These are phyloP conservation scores for Yamadazyma kitorensis DNA, from an alignment of 805 yeast genomes.

Conservation along the genomic window DNA sequence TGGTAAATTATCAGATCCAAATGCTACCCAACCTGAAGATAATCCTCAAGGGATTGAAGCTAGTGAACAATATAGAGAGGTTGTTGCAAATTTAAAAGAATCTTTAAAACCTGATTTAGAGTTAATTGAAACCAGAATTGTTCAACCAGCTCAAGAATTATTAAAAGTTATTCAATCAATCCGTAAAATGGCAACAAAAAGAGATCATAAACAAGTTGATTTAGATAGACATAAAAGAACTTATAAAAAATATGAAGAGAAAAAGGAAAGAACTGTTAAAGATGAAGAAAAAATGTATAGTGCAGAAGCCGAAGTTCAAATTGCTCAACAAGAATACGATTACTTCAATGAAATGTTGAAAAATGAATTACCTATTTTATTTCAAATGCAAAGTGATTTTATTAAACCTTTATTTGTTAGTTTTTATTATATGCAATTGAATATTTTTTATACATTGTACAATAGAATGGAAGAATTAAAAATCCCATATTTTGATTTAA, in stretches of 20 bases:
- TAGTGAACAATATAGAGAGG: slow-evolving; percentile 83
- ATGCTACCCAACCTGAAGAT: slow-evolving; percentile 81
- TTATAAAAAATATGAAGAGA: slow-evolving; percentile 69
- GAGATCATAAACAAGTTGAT: slow-evolving; percentile 94
- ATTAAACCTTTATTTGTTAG: slow-evolving; percentile 92
- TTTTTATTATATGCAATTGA: slow-evolving; percentile 95
- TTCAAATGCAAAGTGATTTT: slow-evolving; percentile 85
- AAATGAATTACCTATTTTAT: slow-evolving; percentile 82
- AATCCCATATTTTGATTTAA: slow-evolving; percentile 91
- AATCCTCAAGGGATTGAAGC: slow-evolving; percentile 97
- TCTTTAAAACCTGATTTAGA: slow-evolving; percentile 90
- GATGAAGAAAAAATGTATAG: slow-evolving; percentile 89
- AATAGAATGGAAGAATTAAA: slow-evolving; percentile 92
- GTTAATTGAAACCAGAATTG: slow-evolving; percentile 84
- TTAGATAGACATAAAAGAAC: slow-evolving; percentile 79
- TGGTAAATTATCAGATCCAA: slow-evolving; percentile 89
- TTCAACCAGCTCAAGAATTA: slow-evolving; percentile 88
- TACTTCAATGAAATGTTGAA: slow-evolving; percentile 94
- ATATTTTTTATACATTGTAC: slow-evolving; percentile 90
- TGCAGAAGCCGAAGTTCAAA: slow-evolving; percentile 83
- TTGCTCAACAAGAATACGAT: slow-evolving; percentile 94
- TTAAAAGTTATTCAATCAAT: slow-evolving; percentile 76
- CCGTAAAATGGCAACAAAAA: slow-evolving; percentile 91
- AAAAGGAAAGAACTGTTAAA: slow-evolving; percentile 79
- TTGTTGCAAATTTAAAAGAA: slow-evolving; percentile 81